A percentile compares a stretch with the other conserved stretches of the same genome.
phyloP scores from a whole-genome alignment of 1,139 yeast genomes.

The Blastobotrys arbuscula region DNA sequence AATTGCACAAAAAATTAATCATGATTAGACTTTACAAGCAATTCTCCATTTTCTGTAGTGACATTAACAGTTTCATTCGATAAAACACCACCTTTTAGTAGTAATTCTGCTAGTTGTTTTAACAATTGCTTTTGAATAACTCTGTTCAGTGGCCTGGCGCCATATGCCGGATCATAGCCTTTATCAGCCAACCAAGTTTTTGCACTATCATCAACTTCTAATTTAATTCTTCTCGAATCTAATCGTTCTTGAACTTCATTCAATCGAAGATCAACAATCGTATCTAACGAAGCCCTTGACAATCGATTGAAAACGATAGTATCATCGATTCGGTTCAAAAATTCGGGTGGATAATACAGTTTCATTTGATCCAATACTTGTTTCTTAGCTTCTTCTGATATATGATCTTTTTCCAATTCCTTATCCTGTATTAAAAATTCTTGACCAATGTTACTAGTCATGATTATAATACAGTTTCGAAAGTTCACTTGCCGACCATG shows the following conservation, averaged over 20 bases:
- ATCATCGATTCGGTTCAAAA: conserved; percentile 89
- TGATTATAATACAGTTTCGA: conserved; percentile 89
- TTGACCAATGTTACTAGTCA: conserved; percentile 97
- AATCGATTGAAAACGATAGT: conserved; percentile 83
- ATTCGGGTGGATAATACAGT: conserved; percentile 83
- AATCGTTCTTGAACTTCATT: conserved; percentile 74
- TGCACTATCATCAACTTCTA: conserved; percentile 52
- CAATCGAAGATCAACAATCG: conserved; percentile 78
- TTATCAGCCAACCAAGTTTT: conserved; percentile 71
- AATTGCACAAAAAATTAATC: conserved; percentile 21
- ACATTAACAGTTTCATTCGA: conserved; percentile 60
- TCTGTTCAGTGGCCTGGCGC: conserved; percentile 94
- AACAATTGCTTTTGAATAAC: conserved; percentile 72
- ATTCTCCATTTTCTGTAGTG: conserved; percentile 35
- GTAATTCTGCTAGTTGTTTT: conserved; percentile 76
- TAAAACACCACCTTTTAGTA: conserved; percentile 73
- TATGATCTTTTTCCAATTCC: conserved; percentile 43
- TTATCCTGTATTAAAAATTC: conserved; percentile 71
- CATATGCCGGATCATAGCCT: conserved; percentile 88
- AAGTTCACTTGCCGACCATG: conserved; percentile 93
- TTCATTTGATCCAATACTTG: conserved; percentile 64
- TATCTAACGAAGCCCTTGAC: conserved; percentile 63
- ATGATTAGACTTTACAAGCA: conserved; percentile 47
- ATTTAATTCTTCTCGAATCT: conserved; percentile 67
- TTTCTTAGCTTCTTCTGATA: conserved; percentile 44